Evolutionary conservation across 495 filamentous ascomycete species (phyloP), one percentile per base, ranked within the genome.

Genomic region (Neurospora africana): DNA sequence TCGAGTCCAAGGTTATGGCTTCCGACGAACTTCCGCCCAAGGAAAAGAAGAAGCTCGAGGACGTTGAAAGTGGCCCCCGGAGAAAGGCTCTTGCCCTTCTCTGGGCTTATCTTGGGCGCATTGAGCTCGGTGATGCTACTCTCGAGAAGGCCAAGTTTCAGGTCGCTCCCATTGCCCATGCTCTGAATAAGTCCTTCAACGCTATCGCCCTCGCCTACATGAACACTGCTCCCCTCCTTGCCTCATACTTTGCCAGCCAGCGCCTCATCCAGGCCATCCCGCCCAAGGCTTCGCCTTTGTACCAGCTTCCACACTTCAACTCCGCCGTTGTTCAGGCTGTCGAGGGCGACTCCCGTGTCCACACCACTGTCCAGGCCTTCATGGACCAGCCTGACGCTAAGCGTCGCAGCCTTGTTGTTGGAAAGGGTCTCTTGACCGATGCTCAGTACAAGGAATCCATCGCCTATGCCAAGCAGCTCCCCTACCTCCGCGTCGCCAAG

Each of bases 61-160:
- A 90, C 71, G 75, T 92, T 69, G 92, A 95, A 27, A 90, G 86
- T 71, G 88, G 90, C 4, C 86, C 88, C 53, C 88, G 92, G 65
- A 86, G 95, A 74, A 97, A 97, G 84, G 90, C 91, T n/a, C 84
- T 98, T 36, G 92, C 90, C 40, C 85, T 99, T 69, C 83, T 98
- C 19, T 99, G 95, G 95, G 95, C 94, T 61, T 98, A 98, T 79
- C 87, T 98, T 38, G 92, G 92, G 61, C 90, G 95, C 44, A 83
- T 97, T 38, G 92, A 95, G 72, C 81, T 88, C 8, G 89, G 91
- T 70, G 93, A 95, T 77, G 75, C 85, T 36, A 83, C 83, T 33
- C 84, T 97, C 47, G 88, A 95, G 72, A 89, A 89, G 81, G 92
- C 91, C 84, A 90, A 87, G 85, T 84, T 84, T 77, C 91, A 95